Evolutionary conservation across 768 basidiomycete genomes (phyloP), one percentile per base, ranked within the genome.

Genomic region (Kwoniella pini): DNA sequence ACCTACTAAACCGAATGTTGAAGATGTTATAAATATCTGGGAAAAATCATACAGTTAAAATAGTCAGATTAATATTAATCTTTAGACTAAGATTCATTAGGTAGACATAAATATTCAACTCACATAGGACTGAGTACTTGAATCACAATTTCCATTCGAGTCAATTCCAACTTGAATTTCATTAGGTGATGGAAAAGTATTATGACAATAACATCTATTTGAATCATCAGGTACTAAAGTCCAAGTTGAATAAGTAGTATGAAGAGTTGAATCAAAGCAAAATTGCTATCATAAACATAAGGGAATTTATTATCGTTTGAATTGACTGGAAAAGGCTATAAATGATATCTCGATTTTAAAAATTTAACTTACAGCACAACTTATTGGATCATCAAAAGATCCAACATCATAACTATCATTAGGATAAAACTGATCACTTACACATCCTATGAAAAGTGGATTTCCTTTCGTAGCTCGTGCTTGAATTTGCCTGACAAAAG

Each of bases 151-250:
- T 22, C 57, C 57, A 17, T 28, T 19, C 7, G 57, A 28, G n/a
- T 51, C 48, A 9, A 17, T 26, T 5, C 43, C 48, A 10, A 15
- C 15, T 26, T 49, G 36, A 13, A 58, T 40, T 11, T 31, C 22
- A 21, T 28, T 43, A 21, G 26, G 19, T 9, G 31, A 36, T 2
- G 57, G 57, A 9, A 27, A 22, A 4, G 36, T 42, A 19, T 58
- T 51, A 1, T 46, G 42, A 36, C 57, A 58, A 26, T 50, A 49
- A 43, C 57, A 58, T 24, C 57, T 33, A 27, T 58, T 58, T 21
- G 40, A 22, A 38, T 58, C 57, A n/a, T 50, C 21, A 4, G 46
- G 46, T 2, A 49, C 36, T 17, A 49, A 26, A 9, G 33, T 17
- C 46, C 46, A 58, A 17, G 33, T 50, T 11, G 57, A 24, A 45